Evolutionary conservation across 2,329 filamentous ascomycete genomes (phyloP).

Genomic region (Colletotrichum cereale): DNA sequence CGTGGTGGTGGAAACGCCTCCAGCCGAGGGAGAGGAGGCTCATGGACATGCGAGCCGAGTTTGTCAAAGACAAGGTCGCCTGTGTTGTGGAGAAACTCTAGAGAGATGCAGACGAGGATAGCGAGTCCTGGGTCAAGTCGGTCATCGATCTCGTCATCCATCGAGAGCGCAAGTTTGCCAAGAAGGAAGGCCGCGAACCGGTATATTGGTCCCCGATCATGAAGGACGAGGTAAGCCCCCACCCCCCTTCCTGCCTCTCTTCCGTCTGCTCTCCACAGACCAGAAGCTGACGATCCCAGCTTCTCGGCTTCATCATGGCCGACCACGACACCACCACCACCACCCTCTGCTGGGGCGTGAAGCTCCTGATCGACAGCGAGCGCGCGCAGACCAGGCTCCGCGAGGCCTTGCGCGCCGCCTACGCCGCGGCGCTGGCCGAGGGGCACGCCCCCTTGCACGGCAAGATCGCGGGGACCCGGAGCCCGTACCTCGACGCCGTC

Average conservation of each 20-base stretch:
- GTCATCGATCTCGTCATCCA: conserved; percentile 18
- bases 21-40: neutral
- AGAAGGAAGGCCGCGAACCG: conserved; percentile 26
- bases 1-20: conserved; percentile 8
- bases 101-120: neutral
- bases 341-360: conserved; percentile 47
- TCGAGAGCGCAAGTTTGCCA: conserved; percentile 8
- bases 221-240: conserved; percentile 30
- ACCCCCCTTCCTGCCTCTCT: too few species aligned
- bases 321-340: conserved; percentile 47
- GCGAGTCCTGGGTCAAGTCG: conserved; percentile 1
- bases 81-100: neutral
- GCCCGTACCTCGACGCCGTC: conserved; percentile 53
- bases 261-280: too few species aligned
- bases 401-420: neutral
- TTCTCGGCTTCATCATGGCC: too few species aligned
- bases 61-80: neutral
- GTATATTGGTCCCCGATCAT: neutral
- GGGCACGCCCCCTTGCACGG: neutral
- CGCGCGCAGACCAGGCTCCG: conserved; percentile 1
- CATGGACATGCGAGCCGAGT: neutral
- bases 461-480: conserved; percentile 40
- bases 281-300: too few species aligned
- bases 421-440: conserved; percentile 29
- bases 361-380: conserved; percentile 19